Evolutionary conservation across 2,329 filamentous ascomycete species (phyloP).

Genomic region (Nemania bipapillata): DNA sequence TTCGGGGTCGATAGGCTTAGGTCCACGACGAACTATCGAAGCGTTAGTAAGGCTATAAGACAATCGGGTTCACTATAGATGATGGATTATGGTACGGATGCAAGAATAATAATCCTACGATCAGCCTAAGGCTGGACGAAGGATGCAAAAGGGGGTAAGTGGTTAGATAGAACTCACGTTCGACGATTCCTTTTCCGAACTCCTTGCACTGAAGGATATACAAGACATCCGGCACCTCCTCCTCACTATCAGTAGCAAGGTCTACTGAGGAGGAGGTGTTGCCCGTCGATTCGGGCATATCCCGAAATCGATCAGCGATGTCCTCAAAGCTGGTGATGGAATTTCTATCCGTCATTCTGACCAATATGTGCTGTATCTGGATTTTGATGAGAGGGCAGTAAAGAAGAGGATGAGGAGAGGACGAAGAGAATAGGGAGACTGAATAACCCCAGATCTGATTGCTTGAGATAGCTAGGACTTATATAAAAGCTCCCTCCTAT

Average conservation of each 20-base stretch:
- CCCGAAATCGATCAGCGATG: slow-evolving; percentile 34
- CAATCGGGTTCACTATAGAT: background rate
- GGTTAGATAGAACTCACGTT: slow-evolving; percentile 46
- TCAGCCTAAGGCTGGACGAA: too few relatives aligned
- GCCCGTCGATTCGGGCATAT: background rate
- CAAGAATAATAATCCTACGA: background rate
- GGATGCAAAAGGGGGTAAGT: background rate
- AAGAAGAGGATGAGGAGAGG: background rate
- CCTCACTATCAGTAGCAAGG: slow-evolving; percentile 33
- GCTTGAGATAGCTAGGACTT: background rate
- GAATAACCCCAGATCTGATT: background rate
- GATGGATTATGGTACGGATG: background rate
- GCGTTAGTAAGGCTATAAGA: slow-evolving; percentile 19
- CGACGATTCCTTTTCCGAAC: slow-evolving; percentile 50
- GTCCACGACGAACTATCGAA: slow-evolving; percentile 53
- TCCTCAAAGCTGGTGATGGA: slow-evolving; percentile 53
- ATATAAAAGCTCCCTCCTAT: background rate
- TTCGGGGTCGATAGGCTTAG: slow-evolving; percentile 53
- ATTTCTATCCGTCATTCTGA: slow-evolving; percentile 46
- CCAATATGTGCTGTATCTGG: background rate
- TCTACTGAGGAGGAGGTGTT: slow-evolving; percentile 30
- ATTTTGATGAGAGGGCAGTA: background rate
- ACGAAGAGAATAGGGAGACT: background rate
- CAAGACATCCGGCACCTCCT: slow-evolving; percentile 56
- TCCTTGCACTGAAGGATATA: slow-evolving; percentile 57